Conservation (phyloP, 1,284 basidiomycete species). For the Ceratobasidium sp. region DNA sequence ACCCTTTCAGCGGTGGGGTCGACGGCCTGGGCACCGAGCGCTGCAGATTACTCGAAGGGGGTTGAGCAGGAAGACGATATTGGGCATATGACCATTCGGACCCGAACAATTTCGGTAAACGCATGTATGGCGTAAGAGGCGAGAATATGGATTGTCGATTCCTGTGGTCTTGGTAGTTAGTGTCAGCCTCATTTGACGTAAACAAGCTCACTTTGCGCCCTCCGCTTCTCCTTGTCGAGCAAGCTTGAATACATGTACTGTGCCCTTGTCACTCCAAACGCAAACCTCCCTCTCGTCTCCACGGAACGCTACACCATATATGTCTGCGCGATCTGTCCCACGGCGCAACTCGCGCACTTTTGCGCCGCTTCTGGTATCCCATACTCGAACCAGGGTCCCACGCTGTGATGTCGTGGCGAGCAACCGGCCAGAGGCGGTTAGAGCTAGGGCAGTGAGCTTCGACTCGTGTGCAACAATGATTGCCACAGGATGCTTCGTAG, state of each 20-base stretch:
- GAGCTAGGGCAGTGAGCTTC: conserved; percentile 76
- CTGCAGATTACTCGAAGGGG: conserved; percentile 77
- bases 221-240: conserved; percentile 48
- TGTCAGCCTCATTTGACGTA: neutral
- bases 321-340: conserved; percentile 89
- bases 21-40: conserved; percentile 57
- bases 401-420: conserved; percentile 85
- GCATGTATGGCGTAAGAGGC: conserved; percentile 74
- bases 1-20: conserved; percentile 62
- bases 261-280: conserved; percentile 96
- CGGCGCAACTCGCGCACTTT: conserved; percentile 82
- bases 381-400: conserved; percentile 88
- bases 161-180: conserved; percentile 50
- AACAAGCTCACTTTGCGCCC: conserved; percentile 40
- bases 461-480: conserved; percentile 89
- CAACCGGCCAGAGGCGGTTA: conserved; percentile 77
- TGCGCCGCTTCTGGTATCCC: conserved; percentile 80
- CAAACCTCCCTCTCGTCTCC: conserved; percentile 81
- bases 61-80: conserved; percentile 85
- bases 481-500: conserved; percentile 70
- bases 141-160: conserved; percentile 83
- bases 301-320: conserved; percentile 84
- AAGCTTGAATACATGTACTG: conserved; percentile 88
- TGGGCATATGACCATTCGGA: conserved; percentile 94
- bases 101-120: conserved; percentile 89